A percentile compares a stretch with the other conserved stretches of the same genome.
Conservation (phyloP, 495 filamentous ascomycete genomes). For the Tuber indicum region DNA sequence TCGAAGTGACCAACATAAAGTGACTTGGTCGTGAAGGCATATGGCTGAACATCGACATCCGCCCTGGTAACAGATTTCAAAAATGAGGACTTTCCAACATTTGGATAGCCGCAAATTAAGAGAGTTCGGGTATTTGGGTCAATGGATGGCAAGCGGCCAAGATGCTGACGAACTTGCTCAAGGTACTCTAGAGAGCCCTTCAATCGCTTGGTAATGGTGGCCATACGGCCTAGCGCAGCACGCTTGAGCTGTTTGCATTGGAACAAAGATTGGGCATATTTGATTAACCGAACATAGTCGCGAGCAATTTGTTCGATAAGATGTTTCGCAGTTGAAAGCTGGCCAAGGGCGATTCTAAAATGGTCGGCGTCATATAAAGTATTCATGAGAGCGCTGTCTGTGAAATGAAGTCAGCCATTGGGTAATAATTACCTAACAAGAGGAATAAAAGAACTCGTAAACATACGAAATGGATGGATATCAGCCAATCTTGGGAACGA, state of each 20-base stretch:
- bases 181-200: constrained; percentile 93
- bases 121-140: constrained; percentile 94
- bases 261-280: constrained; percentile 93
- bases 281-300: constrained; percentile 87
- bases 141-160: constrained; percentile 93
- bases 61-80: constrained; percentile 83
- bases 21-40: constrained; percentile 97
- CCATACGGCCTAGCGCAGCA: constrained; percentile 87
- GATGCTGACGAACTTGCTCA: constrained; percentile 95
- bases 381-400: constrained; percentile 69
- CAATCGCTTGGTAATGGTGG: constrained; percentile 83
- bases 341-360: constrained; percentile 92
- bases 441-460: constrained; percentile 50
- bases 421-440: not conserved
- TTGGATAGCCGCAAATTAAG: constrained; percentile 93
- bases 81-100: constrained; percentile 96
- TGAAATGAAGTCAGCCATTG: constrained; percentile 42
- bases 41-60: constrained; percentile 96
- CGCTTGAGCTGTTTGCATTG: constrained; percentile 93
- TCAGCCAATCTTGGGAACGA: constrained; percentile 91
- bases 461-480: constrained; percentile 78
- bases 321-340: constrained; percentile 90
- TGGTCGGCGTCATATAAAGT: constrained; percentile 95
- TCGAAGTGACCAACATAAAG: constrained; percentile 98
- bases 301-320: constrained; percentile 91